Conservation (phyloP, 2,329 filamentous ascomycete genomes). For the Alternaria burnsii region DNA sequence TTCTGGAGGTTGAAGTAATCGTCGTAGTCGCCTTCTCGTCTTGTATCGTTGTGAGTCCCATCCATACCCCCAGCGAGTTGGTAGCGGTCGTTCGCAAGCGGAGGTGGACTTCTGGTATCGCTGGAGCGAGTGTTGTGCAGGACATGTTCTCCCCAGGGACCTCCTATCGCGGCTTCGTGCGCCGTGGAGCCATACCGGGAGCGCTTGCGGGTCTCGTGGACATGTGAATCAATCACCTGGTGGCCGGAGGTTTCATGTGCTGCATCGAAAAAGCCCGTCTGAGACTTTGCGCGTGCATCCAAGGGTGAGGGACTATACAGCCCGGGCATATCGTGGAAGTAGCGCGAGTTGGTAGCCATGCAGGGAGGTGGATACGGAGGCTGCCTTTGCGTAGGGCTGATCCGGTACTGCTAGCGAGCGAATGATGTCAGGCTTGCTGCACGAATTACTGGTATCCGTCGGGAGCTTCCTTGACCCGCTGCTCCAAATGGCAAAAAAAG, state of each 20-base stretch:
- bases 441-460: constrained; percentile 13
- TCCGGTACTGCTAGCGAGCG: constrained; percentile 12
- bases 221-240: constrained; percentile 41
- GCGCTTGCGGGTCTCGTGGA: constrained; percentile 46
- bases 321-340: constrained; percentile 40
- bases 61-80: constrained; percentile 59
- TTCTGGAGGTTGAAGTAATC: constrained; percentile 50
- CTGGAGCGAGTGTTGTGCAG: constrained; percentile 32
- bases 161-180: constrained; percentile 20
- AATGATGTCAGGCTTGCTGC: constrained; percentile 23
- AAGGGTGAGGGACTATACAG: constrained; percentile 32
- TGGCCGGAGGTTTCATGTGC: constrained; percentile 35
- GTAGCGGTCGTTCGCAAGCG: constrained; percentile 62
- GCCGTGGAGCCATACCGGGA: constrained; percentile 30
- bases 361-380: constrained; percentile 29
- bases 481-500: constrained; percentile 12
- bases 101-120: constrained; percentile 50
- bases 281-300: constrained; percentile 25
- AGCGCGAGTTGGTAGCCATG: constrained; percentile 33
- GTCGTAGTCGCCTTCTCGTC: constrained; percentile 53
- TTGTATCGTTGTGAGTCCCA: constrained; percentile 52
- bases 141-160: constrained; percentile 31
- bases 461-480: constrained; percentile 7
- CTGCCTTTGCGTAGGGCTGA: constrained; percentile 27
- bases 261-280: constrained; percentile 31